Evolutionary conservation across 176 grass and related monocot genomes (phyloP), one percentile per base, ranked within the genome.

Genomic region (Aegilops bicornis): DNA sequence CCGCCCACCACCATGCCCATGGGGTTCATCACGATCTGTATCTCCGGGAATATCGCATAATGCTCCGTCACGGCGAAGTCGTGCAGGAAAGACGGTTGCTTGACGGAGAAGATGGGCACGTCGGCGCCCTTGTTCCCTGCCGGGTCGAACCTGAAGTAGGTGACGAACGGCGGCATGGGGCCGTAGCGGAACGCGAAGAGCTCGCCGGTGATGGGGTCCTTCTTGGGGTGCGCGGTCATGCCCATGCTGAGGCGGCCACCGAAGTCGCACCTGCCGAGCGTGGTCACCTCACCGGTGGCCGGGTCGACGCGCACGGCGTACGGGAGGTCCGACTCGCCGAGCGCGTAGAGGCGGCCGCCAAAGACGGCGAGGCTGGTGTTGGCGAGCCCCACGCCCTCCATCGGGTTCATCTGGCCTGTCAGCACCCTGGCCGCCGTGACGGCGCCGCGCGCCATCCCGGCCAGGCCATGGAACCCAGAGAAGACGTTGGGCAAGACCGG

Each of bases 211-310:
- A 85, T 33, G 1, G 85, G 87, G 47, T 98, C 93, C 54, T 90
- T 95, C 87, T 98, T 98, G 8, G 93, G 95, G 87, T 95, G 95
- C 36, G 95, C 95, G 20, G 95, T 98, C 95, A 98, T 98, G 76
- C 89, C 91, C 93, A 98, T 93, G 69, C 47, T 22, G 78, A 95
- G 83, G 19, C 77, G 84, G 68, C 93, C 93, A 17, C 84, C 85
- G 61, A 98, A 98, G 83, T 98, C 91, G 22, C 80, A 83, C 31
- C 95, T 82, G 29, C 91, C 93, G 31, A 68, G 77, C 19, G 95
- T 93, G 72, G 76, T 87, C 15, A 98, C 83, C 29, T 98, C 95
- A 12, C 93, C 95, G 9, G 85, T 85, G 65, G 60, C 42, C 11
- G 85, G 78, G 48, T 93, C 84, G 22, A 95, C 85, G 20, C 83